phyloP scores from a whole-genome alignment of 768 basidiomycete genomes.

The Holtermanniella nyarrowii region DNA sequence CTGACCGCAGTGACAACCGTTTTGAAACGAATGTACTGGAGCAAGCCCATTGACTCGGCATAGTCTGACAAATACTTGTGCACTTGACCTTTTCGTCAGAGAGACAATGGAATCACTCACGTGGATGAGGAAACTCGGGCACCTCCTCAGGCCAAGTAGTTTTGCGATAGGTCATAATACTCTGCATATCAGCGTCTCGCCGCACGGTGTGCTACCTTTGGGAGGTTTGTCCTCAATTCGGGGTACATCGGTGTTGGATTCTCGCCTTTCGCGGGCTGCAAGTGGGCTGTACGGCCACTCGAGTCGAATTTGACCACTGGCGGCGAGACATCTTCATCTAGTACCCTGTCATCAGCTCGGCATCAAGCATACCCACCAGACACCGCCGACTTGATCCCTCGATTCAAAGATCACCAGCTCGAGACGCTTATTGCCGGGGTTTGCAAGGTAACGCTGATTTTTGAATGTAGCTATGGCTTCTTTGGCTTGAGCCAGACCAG shows the following conservation, averaged over 20 bases:
- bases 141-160: slow-evolving; percentile 15
- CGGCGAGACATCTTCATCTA: slow-evolving; percentile 4
- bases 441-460: slow-evolving; percentile 1
- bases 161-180: slow-evolving; percentile 33
- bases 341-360: slow-evolving; percentile 3
- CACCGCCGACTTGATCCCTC: slow-evolving; percentile 27
- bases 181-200: slow-evolving; percentile 9
- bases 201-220: slow-evolving; percentile 19
- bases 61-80: slow-evolving; percentile 61
- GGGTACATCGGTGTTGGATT: slow-evolving; percentile 36
- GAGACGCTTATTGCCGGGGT: slow-evolving; percentile 2
- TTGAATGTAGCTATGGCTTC: slow-evolving; percentile 25
- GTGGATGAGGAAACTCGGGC: slow-evolving; percentile 23
- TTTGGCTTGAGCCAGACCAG: slow-evolving; percentile 31
- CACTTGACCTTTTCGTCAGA: slow-evolving; percentile 40
- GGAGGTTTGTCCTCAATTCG: slow-evolving; percentile 33
- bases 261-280: slow-evolving; percentile 14
- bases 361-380: slow-evolving; percentile 23
- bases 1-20: slow-evolving; percentile 45
- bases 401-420: slow-evolving; percentile 30
- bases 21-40: slow-evolving; percentile 55
- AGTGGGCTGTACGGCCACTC: slow-evolving; percentile 7
- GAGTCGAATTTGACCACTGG: not conserved
- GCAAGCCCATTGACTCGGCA: slow-evolving; percentile 53
- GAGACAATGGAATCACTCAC: slow-evolving; percentile 8